Evolutionary conservation across 139 green algal genomes (phyloP).

Genomic region (Cymbomonas tetramitiformis): DNA sequence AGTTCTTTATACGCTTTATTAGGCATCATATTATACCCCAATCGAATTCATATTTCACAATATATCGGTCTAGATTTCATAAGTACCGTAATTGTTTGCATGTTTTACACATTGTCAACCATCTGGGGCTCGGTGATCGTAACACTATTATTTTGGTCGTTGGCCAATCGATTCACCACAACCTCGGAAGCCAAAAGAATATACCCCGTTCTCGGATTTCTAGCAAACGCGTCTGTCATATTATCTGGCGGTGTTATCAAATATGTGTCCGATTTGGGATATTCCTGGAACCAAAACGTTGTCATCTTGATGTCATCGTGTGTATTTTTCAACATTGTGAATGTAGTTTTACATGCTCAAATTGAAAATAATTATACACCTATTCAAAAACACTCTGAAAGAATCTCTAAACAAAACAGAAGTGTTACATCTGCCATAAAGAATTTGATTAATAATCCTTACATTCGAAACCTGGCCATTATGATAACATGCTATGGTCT

Average conservation of each 20-base stretch:
- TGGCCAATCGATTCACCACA: conserved; percentile 65
- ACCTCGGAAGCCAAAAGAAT: conserved; percentile 97
- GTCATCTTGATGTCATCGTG: conserved; percentile 92
- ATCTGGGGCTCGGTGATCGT: conserved; percentile 97
- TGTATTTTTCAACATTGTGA: conserved; percentile 89
- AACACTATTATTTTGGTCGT: conserved; percentile 94
- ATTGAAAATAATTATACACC: conserved; percentile 67
- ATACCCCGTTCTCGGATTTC: conserved; percentile 95
- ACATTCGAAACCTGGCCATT: conserved; percentile 88
- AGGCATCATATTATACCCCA: conserved; percentile 90
- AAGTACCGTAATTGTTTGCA: conserved; percentile 90
- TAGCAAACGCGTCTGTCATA: conserved; percentile 94
- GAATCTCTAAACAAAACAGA: conserved; percentile 29
- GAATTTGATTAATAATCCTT: conserved; percentile 81
- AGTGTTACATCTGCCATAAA: conserved; percentile 67
- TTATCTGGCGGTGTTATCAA: conserved; percentile 90
- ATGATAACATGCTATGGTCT: conserved; percentile 94
- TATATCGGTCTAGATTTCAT: conserved; percentile 57
- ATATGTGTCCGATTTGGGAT: conserved; percentile 75
- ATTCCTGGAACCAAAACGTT: conserved; percentile 72
- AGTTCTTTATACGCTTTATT: conserved; percentile 94
- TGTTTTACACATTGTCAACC: conserved; percentile 99
- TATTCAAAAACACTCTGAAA: conserved; percentile 57
- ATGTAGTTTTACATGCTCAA: conserved; percentile 64
- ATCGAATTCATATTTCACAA: conserved; percentile 53